These are phyloP conservation scores for Arctium lappa DNA, from an alignment of 129 eudicot genomes.

Conservation along the genomic window DNA sequence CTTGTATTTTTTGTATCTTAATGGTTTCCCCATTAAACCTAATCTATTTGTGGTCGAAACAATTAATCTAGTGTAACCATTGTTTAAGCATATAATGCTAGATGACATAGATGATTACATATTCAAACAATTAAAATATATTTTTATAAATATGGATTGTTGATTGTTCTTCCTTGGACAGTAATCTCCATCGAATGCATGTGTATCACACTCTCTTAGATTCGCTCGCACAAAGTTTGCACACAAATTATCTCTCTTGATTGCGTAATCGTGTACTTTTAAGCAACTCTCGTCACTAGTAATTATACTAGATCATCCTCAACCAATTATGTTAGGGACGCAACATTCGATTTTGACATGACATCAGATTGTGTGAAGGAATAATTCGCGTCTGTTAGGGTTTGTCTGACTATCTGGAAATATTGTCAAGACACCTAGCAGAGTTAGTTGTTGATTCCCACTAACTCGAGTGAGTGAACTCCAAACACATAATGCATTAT, in stretches of 20 bases:
- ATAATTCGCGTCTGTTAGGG: background rate
- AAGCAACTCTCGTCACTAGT: background rate
- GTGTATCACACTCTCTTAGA: background rate
- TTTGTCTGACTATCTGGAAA: background rate
- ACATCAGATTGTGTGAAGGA: background rate
- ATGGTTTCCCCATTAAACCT: no score
- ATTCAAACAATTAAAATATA: background rate
- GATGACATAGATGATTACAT: background rate
- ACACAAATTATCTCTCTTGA: background rate
- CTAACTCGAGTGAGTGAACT: background rate
- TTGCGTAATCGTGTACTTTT: background rate
- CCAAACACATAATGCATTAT: background rate
- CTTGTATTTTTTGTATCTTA: no score
- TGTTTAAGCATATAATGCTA: no score
- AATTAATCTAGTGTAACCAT: no score
- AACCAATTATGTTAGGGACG: background rate
- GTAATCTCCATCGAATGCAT: background rate
- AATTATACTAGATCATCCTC: background rate
- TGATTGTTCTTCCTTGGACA: background rate
- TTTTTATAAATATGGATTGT: no score
- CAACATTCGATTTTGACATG: background rate
- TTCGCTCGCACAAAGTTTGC: background rate
- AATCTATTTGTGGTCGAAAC: no score
- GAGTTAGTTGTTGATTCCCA: background rate
- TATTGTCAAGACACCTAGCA: background rate